Conservation (phyloP, 345 rosid genomes). For the Eucalyptus tenuipes region DNA sequence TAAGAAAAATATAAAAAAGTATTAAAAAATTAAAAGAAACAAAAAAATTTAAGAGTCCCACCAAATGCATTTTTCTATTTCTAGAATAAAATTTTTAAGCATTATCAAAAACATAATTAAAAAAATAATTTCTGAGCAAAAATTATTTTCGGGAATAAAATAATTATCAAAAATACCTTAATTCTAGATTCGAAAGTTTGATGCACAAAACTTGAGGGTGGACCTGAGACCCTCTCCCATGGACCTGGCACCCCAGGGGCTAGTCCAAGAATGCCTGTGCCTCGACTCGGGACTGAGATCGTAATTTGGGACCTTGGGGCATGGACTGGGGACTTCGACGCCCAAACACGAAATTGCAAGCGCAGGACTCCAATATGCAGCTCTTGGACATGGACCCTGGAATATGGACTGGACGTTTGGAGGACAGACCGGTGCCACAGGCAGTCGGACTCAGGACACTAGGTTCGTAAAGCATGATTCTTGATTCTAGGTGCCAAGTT, state of each 20-base stretch:
- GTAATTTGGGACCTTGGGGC: background rate
- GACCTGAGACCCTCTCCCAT: rapidly evolving
- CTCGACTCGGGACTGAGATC: rapidly evolving
- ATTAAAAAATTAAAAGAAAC: no score
- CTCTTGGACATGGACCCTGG: no score
- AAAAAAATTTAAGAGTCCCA: no score
- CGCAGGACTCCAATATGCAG: no score
- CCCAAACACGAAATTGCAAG: background rate
- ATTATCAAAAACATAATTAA: rapidly evolving
- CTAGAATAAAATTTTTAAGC: rapidly evolving
- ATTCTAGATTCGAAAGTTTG: rapidly evolving
- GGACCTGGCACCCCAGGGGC: rapidly evolving
- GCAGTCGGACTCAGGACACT: background rate
- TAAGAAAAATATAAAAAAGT: no score
- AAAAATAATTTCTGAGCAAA: rapidly evolving
- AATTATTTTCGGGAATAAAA: rapidly evolving
- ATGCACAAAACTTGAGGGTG: background rate
- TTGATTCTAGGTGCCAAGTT: background rate
- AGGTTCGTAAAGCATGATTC: background rate
- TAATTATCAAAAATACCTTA: rapidly evolving
- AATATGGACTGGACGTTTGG: no score
- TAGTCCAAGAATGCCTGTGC: background rate
- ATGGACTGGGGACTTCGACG: background rate
- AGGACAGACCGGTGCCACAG: rapidly evolving
- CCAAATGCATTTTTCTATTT: no score